Percentiles rank a stretch among this genome's conserved stretches.
Evolutionary conservation across 179 eudicot genomes (phyloP).

Genomic region (Silene noctiflora): DNA sequence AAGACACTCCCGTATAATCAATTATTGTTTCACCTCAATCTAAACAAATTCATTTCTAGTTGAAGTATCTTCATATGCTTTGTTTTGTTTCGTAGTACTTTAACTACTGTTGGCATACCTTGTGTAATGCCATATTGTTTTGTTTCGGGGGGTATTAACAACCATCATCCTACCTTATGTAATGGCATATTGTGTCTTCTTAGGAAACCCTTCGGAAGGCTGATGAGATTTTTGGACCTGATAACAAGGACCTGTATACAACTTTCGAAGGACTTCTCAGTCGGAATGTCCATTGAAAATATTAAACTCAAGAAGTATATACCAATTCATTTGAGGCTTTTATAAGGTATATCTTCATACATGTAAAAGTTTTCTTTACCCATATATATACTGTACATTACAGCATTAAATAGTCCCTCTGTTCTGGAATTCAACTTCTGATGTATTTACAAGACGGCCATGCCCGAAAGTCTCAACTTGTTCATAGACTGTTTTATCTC

Average conservation of each 20-base stretch:
- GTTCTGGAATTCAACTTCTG: neutral
- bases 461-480: neutral
- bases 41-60: neutral
- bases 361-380: conserved; percentile 3
- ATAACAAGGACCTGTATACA: conserved; percentile 75
- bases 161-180: neutral
- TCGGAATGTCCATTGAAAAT: conserved; percentile 56
- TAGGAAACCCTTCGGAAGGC: conserved; percentile 89
- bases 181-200: conserved; percentile 14
- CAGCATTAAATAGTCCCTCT: neutral
- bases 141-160: neutral
- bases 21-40: neutral
- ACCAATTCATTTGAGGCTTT: neutral
- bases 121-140: conserved; percentile 14
- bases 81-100: neutral
- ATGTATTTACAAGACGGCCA: neutral
- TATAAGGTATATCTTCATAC: neutral
- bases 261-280: conserved; percentile 78
- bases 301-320: neutral
- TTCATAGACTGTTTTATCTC: neutral
- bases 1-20: no score
- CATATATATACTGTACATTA: conserved; percentile 6
- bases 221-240: conserved; percentile 84
- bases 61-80: neutral
- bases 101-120: neutral